phyloP scores from a whole-genome alignment of 805 yeast species.

The Scheffersomyces amazonensis region DNA sequence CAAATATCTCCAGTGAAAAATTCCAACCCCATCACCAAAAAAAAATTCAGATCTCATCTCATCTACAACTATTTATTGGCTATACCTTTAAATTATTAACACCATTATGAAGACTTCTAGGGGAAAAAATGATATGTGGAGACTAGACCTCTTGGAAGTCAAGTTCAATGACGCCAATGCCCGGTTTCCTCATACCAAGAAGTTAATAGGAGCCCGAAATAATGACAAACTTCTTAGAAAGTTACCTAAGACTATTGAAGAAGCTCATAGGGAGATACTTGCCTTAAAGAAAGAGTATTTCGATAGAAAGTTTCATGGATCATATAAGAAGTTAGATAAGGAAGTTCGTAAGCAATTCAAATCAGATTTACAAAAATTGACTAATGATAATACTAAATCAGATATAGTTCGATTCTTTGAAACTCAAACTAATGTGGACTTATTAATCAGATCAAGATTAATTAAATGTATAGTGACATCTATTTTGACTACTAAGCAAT shows the following conservation, averaged over 20 bases:
- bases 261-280: constrained; percentile 44
- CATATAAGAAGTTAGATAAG: constrained; percentile 38
- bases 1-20: too few species aligned
- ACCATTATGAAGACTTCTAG: constrained; percentile 1
- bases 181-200: constrained; percentile 49
- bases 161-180: constrained; percentile 42
- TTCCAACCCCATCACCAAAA: too few species aligned
- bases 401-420: constrained; percentile 19
- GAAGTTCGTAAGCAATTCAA: constrained; percentile 22
- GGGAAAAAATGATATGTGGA: constrained; percentile 31
- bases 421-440: constrained; percentile 14
- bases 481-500: constrained; percentile 27
- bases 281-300: constrained; percentile 45
- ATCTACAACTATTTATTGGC: too few species aligned
- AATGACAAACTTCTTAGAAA: constrained; percentile 39
- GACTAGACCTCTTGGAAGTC: constrained; percentile 54
- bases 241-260: constrained; percentile 37
- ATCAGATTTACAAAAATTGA: constrained; percentile 11
- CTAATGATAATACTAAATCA: constrained; percentile 8
- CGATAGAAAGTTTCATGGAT: constrained; percentile 47
- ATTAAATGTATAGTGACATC: constrained; percentile 24
- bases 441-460: constrained; percentile 30
- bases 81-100: too few species aligned
- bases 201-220: constrained; percentile 43
- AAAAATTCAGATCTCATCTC: not conserved